Evolutionary conservation across 352 stramenopile genomes (phyloP), one percentile per base, ranked within the genome.

Genomic region (Phytophthora pini): DNA sequence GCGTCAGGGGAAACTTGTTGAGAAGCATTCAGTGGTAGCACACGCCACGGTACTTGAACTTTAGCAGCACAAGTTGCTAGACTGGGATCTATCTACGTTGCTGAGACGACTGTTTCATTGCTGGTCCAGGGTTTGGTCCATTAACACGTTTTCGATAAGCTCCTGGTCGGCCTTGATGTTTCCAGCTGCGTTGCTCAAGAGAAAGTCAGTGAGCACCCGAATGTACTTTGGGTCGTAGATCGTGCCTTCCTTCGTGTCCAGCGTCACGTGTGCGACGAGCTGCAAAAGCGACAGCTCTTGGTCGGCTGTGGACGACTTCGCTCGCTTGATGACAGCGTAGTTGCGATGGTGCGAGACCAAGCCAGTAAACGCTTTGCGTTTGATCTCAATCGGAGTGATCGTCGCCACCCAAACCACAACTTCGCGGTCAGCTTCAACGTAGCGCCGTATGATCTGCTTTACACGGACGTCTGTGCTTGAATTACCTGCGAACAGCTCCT

Each of bases 261-360:
- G 65, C 24, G 69, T 80, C 46, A 81, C 76, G 44, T 86, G 65
- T 32, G 72, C 55, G 40, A 76, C 79, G 51, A 74, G 74, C 51
- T 85, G 73, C 46, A 90, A 62, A 29, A 89, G 65, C 26, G 72
- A 74, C 31, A 71, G 68, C 26, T 82, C 68, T 4, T 20, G 53
- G 11, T 62, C 53, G 11, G 61, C 26, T 34, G 65, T 58, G 11
- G 74, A 79, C 0, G 48, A 11, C 26, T 65, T 69, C 12, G 79
- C 61, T 29, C 61, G 75, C 61, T 81, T 78, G 44, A 88, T 66
- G 43, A 90, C 55, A 48, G 87, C 76, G 64, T 88, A 90, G 15
- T 80, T 80, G 27, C 76, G 72, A 41, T 90, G 75, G 4, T 72
- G 56, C 26, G 82, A 88, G n/a, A 26, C 49, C 31, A 75, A 4